These are phyloP conservation scores for Deinandra increscens DNA, from an alignment of 129 eudicot genomes.

Conservation along the genomic window DNA sequence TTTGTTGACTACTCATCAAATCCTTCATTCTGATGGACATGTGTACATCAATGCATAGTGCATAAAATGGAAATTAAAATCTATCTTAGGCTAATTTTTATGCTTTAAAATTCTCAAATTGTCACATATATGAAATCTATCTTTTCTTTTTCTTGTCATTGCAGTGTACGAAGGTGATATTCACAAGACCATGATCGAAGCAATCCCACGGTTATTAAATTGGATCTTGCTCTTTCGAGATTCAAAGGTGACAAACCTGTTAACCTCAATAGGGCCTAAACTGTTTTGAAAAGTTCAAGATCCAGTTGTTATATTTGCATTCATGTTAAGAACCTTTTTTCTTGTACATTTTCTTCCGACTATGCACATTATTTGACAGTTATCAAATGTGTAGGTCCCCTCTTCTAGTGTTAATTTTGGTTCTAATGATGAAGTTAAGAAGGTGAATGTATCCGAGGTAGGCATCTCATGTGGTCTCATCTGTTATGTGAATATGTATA, in stretches of 20 bases:
- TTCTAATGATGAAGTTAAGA: conserved; percentile 58
- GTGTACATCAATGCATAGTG: background rate
- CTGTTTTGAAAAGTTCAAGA: background rate
- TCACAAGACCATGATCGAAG: conserved; percentile 59
- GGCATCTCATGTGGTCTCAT: conserved; percentile 32
- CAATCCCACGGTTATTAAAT: conserved; percentile 72
- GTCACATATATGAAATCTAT: background rate
- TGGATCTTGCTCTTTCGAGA: conserved; percentile 79
- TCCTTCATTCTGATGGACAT: conserved; percentile 10
- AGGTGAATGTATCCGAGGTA: conserved; percentile 78
- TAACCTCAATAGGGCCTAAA: background rate
- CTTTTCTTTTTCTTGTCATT: conserved; percentile 22
- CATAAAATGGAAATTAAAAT: background rate
- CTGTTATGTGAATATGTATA: background rate
- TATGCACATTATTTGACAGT: background rate
- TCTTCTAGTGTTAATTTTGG: conserved; percentile 75
- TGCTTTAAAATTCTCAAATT: conserved; percentile 1
- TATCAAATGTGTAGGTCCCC: conserved; percentile 53
- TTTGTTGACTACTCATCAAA: conserved; percentile 17
- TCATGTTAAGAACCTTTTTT: background rate
- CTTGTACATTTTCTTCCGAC: background rate
- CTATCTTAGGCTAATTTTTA: background rate
- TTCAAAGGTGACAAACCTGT: conserved; percentile 59
- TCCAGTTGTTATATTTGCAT: background rate
- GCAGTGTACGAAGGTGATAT: conserved; percentile 80